Evolutionary conservation across 352 stramenopile species (phyloP).

Genomic region (Pythium biforme): DNA sequence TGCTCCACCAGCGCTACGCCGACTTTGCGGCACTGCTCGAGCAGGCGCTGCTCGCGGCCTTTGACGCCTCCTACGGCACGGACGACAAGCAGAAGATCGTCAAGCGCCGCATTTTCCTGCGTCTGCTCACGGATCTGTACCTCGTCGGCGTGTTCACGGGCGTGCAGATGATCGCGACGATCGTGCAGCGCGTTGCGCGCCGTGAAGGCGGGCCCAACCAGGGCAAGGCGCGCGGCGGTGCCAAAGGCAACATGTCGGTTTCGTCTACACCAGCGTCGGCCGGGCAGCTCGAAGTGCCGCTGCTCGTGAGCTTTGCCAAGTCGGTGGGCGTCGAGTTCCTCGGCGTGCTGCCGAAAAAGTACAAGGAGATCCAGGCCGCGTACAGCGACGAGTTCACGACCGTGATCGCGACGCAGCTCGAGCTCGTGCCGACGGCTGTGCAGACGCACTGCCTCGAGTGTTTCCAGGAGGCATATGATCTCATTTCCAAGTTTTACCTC

Average conservation of each 20-base stretch:
- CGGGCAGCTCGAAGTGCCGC: constrained; percentile 85
- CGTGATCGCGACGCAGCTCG: constrained; percentile 38
- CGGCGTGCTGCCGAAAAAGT: constrained; percentile 62
- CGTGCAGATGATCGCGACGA: constrained; percentile 69
- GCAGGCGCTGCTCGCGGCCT: constrained; percentile 48
- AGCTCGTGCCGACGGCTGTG: constrained; percentile 58
- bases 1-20: constrained; percentile 92
- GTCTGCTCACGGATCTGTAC: constrained; percentile 83
- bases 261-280: constrained; percentile 19
- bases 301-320: constrained; percentile 95
- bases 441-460: constrained; percentile 74
- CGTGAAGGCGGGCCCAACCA: constrained; percentile 31
- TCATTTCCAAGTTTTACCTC: constrained; percentile 89
- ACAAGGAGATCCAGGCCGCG: constrained; percentile 50
- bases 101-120: constrained; percentile 69
- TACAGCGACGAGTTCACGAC: constrained; percentile 36
- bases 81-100: constrained; percentile 80
- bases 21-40: constrained; percentile 79
- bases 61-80: constrained; percentile 52
- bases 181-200: constrained; percentile 72
- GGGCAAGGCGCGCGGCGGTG: constrained; percentile 32
- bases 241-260: constrained; percentile 46
- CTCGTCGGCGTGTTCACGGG: constrained; percentile 78
- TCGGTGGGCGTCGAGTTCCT: constrained; percentile 89
- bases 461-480: constrained; percentile 87